Conservation (phyloP, 2,329 filamentous ascomycete genomes). For the Incumbomyces delicatus region DNA sequence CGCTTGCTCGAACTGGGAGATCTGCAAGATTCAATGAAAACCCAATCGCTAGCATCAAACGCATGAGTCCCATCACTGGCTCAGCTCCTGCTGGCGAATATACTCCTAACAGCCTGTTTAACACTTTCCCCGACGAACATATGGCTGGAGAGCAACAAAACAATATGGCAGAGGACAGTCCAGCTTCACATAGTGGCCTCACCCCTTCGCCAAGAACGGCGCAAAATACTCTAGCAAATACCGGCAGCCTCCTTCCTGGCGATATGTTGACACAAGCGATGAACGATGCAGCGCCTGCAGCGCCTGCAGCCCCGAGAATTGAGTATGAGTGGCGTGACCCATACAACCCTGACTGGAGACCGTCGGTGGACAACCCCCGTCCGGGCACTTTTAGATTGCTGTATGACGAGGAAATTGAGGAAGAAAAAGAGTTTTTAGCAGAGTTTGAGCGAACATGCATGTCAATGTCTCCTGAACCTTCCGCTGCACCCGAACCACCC, state of each 20-base stretch:
- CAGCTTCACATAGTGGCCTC: background rate
- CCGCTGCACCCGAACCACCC: background rate
- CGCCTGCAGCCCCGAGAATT: background rate
- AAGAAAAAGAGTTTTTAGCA: background rate
- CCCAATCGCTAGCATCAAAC: slow-evolving; percentile 3
- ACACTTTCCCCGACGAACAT: slow-evolving; percentile 1
- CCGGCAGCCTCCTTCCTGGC: background rate
- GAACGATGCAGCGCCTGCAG: background rate
- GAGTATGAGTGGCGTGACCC: slow-evolving; percentile 1
- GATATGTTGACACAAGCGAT: slow-evolving; percentile 1
- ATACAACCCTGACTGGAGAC: slow-evolving; percentile 3
- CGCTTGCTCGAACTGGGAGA: slow-evolving; percentile 4
- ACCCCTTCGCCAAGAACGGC: background rate
- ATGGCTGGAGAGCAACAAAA: too few relatives aligned
- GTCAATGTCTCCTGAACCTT: background rate
- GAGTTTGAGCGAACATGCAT: background rate
- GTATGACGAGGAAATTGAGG: background rate
- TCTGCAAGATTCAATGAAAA: slow-evolving; percentile 5
- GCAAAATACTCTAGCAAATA: background rate
- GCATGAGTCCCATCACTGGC: background rate
- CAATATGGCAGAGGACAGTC: background rate
- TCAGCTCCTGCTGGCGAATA: slow-evolving; percentile 3
- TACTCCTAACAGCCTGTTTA: slow-evolving; percentile 1
- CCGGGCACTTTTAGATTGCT: slow-evolving; percentile 1
- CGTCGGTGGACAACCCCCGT: slow-evolving; percentile 1